Evolutionary conservation across 2,329 filamentous ascomycete genomes (phyloP), one percentile per base, ranked within the genome.

Genomic region (Scleromitrula shiraiana): DNA sequence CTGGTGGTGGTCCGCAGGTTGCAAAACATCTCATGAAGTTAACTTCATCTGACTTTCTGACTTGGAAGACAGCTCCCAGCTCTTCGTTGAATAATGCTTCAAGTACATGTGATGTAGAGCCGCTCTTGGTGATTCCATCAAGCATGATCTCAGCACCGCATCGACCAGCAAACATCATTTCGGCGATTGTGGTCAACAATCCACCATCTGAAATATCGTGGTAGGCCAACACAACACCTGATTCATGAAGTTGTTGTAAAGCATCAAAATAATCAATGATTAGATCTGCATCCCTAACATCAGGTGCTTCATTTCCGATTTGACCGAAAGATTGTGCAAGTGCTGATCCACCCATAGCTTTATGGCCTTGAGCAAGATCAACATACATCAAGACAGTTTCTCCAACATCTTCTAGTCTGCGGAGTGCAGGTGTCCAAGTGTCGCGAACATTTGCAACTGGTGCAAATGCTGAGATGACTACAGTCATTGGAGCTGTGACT

Each of bases 101-200:
- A 7, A 95, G 70, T 15, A 94, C 68, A 60, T 81, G 72, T 1
- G 53, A 36, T 6, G 81, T 74, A 38, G 78, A 70, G 36, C 82
- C 74, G 20, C 78, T 80, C 51, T 78, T 80, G 23, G 77, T 69
- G 32, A 89, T 73, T 46, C 77, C 78, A 63, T 96, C 90, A 49
- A 96, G 73, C 74, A 87, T 85, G 51, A 97, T 74, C 57, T 94
- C 86, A 24, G 88, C 77, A 52, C 91, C 93, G 61, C 87, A 94
- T 48, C 90, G 85, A 23, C 93, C 93, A 26, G 93, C 91, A 65
- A 97, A 97, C 80, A 95, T 94, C 93, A 97, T 97, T 69, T 98
- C 93, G 2, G 83, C 87, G 27, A 97, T 70, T 5, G 91, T 90
- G 1, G 91, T 93, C 63, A 97, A 79, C 8, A 97, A 72, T 61